phyloP scores from a whole-genome alignment of 495 filamentous ascomycete species.

The Xanthoparmelia taractica region DNA sequence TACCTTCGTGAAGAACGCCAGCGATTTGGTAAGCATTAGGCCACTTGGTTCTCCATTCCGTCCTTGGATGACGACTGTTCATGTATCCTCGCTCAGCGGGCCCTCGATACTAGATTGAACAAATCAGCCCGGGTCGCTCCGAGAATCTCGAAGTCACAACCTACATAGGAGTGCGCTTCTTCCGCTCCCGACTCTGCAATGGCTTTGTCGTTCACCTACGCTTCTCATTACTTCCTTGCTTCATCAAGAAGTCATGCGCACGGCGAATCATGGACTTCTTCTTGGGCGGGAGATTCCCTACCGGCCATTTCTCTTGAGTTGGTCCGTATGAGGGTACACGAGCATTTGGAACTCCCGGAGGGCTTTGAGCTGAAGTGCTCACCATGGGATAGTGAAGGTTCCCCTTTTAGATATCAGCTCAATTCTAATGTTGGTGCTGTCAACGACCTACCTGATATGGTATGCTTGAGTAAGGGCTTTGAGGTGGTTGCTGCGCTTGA shows the following conservation, averaged over 20 bases:
- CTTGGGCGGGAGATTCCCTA: background rate
- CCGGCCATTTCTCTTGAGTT: background rate
- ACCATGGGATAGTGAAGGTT: background rate
- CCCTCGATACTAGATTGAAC: background rate
- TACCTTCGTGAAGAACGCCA: background rate
- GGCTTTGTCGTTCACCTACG: slow-evolving; percentile 7
- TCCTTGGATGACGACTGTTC: background rate
- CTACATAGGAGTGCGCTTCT: background rate
- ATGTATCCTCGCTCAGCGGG: slow-evolving; percentile 6
- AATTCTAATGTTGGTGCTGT: background rate
- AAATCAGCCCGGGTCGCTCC: too few species aligned
- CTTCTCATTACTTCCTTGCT: slow-evolving; percentile 14
- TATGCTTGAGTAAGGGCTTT: background rate
- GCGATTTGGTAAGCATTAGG: slow-evolving; percentile 11
- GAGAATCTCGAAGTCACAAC: background rate
- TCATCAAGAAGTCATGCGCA: slow-evolving; percentile 13
- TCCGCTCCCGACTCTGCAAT: background rate
- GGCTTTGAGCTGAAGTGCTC: background rate
- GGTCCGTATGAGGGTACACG: background rate
- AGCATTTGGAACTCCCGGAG: background rate
- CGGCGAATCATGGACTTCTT: slow-evolving; percentile 4
- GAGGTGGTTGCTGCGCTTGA: background rate
- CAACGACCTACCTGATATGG: background rate
- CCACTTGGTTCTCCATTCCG: slow-evolving; percentile 12
- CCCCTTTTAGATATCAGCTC: background rate